A percentile compares a stretch with the other conserved stretches of the same genome.
Conservation (phyloP, 371 early-diverging fungal species). For the Apophysomyces variabilis region DNA sequence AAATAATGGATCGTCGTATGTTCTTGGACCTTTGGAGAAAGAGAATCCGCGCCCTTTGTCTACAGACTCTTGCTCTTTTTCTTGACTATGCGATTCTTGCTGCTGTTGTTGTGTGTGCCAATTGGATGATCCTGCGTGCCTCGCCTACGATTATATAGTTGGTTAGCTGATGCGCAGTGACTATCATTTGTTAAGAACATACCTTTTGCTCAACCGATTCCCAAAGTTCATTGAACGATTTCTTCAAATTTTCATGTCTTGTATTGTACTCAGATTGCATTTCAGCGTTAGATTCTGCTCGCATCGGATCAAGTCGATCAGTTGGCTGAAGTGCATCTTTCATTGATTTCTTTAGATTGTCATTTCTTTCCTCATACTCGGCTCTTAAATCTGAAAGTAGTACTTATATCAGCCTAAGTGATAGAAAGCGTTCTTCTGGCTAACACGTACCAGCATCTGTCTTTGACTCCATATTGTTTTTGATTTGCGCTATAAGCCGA, state of each 20-base stretch:
- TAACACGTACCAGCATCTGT: not conserved
- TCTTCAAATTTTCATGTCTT: not conserved
- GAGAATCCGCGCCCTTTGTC: not conserved
- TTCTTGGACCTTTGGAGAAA: not conserved
- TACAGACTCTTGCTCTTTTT: not conserved
- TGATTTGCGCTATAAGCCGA: too few relatives aligned
- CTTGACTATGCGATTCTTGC: not conserved
- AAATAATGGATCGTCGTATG: not conserved
- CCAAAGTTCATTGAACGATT: not conserved
- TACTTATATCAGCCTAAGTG: not conserved
- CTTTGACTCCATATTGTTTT: not conserved
- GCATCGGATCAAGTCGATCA: not conserved
- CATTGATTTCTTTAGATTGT: not conserved
- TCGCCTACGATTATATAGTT: not conserved
- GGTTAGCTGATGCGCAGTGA: not conserved
- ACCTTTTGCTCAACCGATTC: not conserved
- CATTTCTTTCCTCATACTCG: constrained; percentile 1
- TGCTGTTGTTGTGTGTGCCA: constrained; percentile 1
- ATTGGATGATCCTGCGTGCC: constrained; percentile 5
- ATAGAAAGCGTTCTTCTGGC: not conserved
- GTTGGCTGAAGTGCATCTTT: not conserved
- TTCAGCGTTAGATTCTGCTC: not conserved
- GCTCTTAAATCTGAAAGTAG: constrained; percentile 4
- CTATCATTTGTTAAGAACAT: not conserved
- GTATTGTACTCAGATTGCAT: constrained; percentile 6